Base-by-base conservation (phyloP, 257 asterid species). In the Cordia subcordata region DNA sequence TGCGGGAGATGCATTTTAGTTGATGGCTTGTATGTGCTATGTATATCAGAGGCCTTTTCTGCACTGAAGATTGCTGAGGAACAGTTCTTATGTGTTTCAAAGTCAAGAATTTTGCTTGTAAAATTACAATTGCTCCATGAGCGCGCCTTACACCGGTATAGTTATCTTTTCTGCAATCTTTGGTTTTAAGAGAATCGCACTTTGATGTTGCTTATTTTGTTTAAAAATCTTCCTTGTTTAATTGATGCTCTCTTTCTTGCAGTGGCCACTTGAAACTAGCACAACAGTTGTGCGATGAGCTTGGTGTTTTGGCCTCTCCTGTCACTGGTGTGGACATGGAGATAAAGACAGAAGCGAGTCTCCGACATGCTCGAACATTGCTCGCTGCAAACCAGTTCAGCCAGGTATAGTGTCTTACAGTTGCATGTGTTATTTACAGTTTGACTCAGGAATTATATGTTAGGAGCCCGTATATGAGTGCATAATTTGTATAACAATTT, bases 261-360 rank as follows among this genome's bases (percentile, higher is more conserved):
- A 91, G 98, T 79, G 99, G 99, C 60, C 78, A 75, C 66, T 59
- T 92, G 67, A 85, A 92, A 75, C 75, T 75, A 53, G 95, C 99
- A 60, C 97, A 92, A 60, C 85, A 77, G 61, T 74, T 86, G 72
- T 81, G 96, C 64, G 82, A 83, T 71, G 95, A 92, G 65, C 81
- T 92, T 58, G 94, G 97, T 55, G 94, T 77, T 68, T 73, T 88
- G 82, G 94, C 97, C 42, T 92, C 97, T 69, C 75, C 95, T 32
- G 93, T 83, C 44, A 81, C 79, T 71, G 96, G 97, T 13, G 94
- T 88, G 57, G 97, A 92, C 83, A 86, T 92, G 95, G 96, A 88
- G 75, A 78, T 92, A 53, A 92, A 92, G 79, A 73, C 83, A 15
- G 95, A 92, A 81, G 85, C 96, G 53, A 84, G 87, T 53, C 80